Percentiles rank a stretch among this genome's conserved stretches.
Conservation (phyloP, 1,139 yeast genomes). For the Suhomyces panamericanus region DNA sequence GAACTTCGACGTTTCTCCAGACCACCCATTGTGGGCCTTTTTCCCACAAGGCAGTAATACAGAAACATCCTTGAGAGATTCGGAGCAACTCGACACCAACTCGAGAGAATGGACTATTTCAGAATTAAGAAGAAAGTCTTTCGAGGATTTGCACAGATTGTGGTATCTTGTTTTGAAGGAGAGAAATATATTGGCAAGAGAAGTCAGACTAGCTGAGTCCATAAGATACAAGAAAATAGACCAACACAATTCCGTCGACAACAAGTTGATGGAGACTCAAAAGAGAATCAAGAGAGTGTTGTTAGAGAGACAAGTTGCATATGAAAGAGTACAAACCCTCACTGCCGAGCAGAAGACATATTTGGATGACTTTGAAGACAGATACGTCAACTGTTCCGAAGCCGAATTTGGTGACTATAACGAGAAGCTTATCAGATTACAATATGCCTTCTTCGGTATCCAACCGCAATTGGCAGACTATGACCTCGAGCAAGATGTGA, state of each 20-base stretch:
- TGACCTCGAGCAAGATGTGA: conserved; percentile 51
- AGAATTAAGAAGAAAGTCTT: conserved; percentile 86
- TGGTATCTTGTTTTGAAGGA: conserved; percentile 90
- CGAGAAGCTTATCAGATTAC: conserved; percentile 74
- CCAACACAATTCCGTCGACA: conserved; percentile 34
- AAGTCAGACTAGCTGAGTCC: conserved; percentile 49
- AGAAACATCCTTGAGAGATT: conserved; percentile 57
- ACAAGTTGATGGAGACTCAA: conserved; percentile 39
- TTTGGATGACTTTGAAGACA: conserved; percentile 55
- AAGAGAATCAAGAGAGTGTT: conserved; percentile 79
- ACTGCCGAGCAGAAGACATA: conserved; percentile 49
- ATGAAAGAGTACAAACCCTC: conserved; percentile 57
- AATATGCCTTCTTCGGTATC: conserved; percentile 79
- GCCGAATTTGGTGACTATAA: conserved; percentile 61
- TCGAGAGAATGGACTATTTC: conserved; percentile 87
- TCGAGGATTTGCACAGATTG: conserved; percentile 84
- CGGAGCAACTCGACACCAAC: conserved; percentile 53
- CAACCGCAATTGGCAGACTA: conserved; percentile 49
- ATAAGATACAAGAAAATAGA: conserved; percentile 29
- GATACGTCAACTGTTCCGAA: conserved; percentile 58
- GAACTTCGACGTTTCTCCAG: conserved; percentile 71
- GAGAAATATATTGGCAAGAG: conserved; percentile 77
- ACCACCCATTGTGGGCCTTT: conserved; percentile 96
- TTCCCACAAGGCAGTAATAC: conserved; percentile 56
- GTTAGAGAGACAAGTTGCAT: conserved; percentile 79